phyloP scores from a whole-genome alignment of 441 rosid species.

The Iberis amara region DNA sequence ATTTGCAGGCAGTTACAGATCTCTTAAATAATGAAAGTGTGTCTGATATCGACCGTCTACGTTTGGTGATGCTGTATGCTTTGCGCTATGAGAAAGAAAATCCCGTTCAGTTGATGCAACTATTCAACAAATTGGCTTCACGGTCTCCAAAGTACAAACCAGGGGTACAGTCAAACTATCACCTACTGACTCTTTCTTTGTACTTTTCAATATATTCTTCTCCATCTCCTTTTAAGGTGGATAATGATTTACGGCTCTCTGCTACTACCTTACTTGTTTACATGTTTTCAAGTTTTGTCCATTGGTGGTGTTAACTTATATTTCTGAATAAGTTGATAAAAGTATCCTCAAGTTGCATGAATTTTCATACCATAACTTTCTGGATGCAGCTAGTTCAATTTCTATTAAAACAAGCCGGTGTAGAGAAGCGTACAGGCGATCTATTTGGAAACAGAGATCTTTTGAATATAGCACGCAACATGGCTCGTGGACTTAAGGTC shows the following conservation, averaged over 20 bases:
- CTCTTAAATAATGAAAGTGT: conserved; percentile 76
- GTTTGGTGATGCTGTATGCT: conserved; percentile 89
- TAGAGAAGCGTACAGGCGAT: conserved; percentile 87
- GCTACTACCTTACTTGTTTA: conserved; percentile 1
- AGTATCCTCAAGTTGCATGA: background rate
- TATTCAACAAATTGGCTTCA: conserved; percentile 84
- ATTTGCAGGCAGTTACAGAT: conserved; percentile 81
- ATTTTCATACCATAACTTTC: conserved; percentile 23
- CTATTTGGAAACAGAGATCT: conserved; percentile 90
- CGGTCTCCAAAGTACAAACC: conserved; percentile 85
- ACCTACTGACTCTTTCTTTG: conserved; percentile 4
- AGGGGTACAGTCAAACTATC: conserved; percentile 52
- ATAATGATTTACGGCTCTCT: background rate
- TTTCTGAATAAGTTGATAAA: conserved; percentile 9
- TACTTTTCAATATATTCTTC: background rate
- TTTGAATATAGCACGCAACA: conserved; percentile 89
- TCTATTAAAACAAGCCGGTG: conserved; percentile 92
- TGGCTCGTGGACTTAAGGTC: conserved; percentile 99
- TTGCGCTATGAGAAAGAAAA: conserved; percentile 96
- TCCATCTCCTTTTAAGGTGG: conserved; percentile 1
- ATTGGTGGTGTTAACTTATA: background rate
- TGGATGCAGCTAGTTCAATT: conserved; percentile 80
- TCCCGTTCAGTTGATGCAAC: conserved; percentile 95
- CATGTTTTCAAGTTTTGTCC: background rate
- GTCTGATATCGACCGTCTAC: conserved; percentile 76